Evolutionary conservation across 768 basidiomycete species (phyloP).

Genomic region (Amanita rubescens): DNA sequence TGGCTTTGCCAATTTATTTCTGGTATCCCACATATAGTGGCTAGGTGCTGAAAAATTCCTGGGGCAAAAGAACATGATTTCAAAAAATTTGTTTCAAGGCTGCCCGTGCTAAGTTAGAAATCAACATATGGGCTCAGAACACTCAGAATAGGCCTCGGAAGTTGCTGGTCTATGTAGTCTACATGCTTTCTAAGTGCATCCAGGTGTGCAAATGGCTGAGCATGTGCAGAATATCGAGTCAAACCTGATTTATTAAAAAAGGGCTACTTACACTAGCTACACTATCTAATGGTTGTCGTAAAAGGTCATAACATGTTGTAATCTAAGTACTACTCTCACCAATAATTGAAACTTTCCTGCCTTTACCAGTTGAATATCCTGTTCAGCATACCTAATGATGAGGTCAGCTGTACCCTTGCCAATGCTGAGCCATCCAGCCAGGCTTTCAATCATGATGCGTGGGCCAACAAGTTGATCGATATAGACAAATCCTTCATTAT

Average conservation of each 20-base stretch:
- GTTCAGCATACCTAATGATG: conserved; percentile 3
- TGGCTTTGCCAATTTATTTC: not conserved
- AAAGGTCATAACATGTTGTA: not conserved
- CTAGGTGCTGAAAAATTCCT: not conserved
- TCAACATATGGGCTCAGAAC: not conserved
- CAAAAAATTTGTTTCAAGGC: not conserved
- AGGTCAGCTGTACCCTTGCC: conserved; percentile 5
- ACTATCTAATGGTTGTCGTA: not conserved
- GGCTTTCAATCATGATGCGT: not conserved
- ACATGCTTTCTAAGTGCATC: not conserved
- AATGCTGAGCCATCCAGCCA: conserved; percentile 2
- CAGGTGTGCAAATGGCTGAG: not conserved
- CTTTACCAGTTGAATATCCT: conserved; percentile 2
- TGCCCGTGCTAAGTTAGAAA: not conserved
- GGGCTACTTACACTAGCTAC: not conserved
- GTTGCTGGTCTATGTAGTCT: not conserved
- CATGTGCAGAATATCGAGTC: not conserved
- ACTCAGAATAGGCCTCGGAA: not conserved
- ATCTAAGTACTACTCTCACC: not conserved
- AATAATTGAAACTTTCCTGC: conserved; percentile 1
- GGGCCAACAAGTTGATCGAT: conserved; percentile 6
- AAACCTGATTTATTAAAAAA: not conserved
- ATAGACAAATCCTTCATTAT: conserved; percentile 4
- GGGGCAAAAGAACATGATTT: not conserved
- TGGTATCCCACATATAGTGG: not conserved